Evolutionary conservation across 1,139 yeast species (phyloP).

Genomic region (Pichia terricola): DNA sequence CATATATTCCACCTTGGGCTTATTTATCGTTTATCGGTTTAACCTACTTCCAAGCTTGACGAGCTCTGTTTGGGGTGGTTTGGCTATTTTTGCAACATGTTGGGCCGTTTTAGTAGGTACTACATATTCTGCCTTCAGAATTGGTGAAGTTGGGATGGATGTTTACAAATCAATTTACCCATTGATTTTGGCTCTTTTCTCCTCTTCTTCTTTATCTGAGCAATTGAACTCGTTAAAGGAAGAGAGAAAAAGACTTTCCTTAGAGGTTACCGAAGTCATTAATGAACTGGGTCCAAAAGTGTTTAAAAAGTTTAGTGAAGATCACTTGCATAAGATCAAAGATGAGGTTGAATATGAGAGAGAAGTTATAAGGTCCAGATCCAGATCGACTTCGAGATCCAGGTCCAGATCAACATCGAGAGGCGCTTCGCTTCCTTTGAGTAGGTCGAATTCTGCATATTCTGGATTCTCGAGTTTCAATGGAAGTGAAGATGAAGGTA

Average conservation of each 20-base stretch:
- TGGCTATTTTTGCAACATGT: conserved; percentile 29
- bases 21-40: conserved; percentile 31
- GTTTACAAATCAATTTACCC: conserved; percentile 61
- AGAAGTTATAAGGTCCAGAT: conserved; percentile 15
- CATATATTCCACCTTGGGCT: conserved; percentile 50
- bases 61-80: conserved; percentile 31
- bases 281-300: conserved; percentile 55
- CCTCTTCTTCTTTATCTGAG: conserved; percentile 33
- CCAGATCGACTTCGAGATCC: conserved; percentile 16
- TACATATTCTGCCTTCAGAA: conserved; percentile 59
- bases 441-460: conserved; percentile 13
- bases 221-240: conserved; percentile 40
- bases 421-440: conserved; percentile 7
- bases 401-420: conserved; percentile 10
- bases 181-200: conserved; percentile 42
- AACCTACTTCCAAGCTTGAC: conserved; percentile 28
- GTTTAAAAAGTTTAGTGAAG: conserved; percentile 38
- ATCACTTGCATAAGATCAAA: conserved; percentile 14
- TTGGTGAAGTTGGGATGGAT: conserved; percentile 74
- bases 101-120: conserved; percentile 46
- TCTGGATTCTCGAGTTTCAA: conserved; percentile 22
- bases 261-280: conserved; percentile 46
- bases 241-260: conserved; percentile 39
- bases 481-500: conserved; percentile 10
- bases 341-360: conserved; percentile 20